Evolutionary conservation across 139 green algal species (phyloP).

Genomic region (Coelastrella sp.): DNA sequence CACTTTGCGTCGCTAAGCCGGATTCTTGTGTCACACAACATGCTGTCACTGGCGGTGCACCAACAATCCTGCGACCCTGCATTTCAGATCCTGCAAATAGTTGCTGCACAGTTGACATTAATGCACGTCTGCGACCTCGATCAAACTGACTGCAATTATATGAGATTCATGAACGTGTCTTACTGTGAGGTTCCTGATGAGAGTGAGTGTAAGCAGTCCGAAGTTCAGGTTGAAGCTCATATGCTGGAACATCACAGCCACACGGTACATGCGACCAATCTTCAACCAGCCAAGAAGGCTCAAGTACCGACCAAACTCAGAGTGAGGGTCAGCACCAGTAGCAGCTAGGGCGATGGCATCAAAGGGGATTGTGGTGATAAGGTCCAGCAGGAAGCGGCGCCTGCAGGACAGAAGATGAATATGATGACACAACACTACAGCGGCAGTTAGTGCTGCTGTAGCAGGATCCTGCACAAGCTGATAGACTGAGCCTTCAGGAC

Average conservation of each 20-base stretch:
- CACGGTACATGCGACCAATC: conserved; percentile 55
- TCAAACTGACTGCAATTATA: neutral
- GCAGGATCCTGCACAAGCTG: too few relatives aligned
- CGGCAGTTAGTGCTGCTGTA: too few relatives aligned
- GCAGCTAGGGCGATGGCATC: conserved; percentile 37
- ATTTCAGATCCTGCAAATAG: too few relatives aligned
- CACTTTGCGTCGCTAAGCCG: too few relatives aligned
- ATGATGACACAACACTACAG: neutral
- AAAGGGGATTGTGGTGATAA: conserved; percentile 36
- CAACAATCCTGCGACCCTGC: too few relatives aligned
- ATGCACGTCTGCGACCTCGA: too few relatives aligned
- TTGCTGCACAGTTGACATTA: too few relatives aligned
- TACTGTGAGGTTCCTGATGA: conserved; percentile 57
- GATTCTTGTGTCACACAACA: too few relatives aligned
- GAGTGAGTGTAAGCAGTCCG: conserved; percentile 54
- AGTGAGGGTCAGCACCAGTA: neutral
- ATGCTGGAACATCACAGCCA: conserved; percentile 49
- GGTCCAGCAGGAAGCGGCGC: conserved; percentile 27
- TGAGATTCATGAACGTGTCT: neutral
- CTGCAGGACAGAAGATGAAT: too few relatives aligned
- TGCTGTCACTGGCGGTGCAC: too few relatives aligned
- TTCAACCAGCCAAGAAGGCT: conserved; percentile 47
- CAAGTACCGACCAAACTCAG: neutral
- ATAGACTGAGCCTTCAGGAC: too few relatives aligned
- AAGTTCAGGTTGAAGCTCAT: conserved; percentile 62